Evolutionary conservation across 2,329 filamentous ascomycete species (phyloP).

Genomic region (Hypocrella siamensis): DNA sequence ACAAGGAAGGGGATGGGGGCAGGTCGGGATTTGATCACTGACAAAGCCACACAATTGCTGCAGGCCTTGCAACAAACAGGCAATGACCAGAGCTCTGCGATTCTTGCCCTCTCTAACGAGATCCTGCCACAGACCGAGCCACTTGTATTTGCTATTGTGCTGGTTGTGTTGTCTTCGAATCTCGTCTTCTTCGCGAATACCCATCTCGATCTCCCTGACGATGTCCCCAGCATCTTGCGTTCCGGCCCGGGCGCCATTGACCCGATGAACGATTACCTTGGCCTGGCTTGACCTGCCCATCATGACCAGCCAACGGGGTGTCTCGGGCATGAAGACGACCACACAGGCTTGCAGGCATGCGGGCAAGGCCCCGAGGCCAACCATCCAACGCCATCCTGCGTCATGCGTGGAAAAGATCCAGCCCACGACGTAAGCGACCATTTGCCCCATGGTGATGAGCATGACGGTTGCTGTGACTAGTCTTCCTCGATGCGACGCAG

Average conservation of each 20-base stretch:
- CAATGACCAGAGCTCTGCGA: constrained; percentile 63
- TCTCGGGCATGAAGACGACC: constrained; percentile 67
- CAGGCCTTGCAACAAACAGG: constrained; percentile 70
- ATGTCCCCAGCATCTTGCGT: constrained; percentile 38
- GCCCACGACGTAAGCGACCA: constrained; percentile 73
- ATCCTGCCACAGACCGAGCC: constrained; percentile 34
- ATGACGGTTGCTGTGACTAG: constrained; percentile 70
- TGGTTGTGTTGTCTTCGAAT: constrained; percentile 20
- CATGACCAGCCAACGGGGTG: constrained; percentile 73
- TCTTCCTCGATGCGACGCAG: constrained; percentile 58
- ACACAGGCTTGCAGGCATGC: constrained; percentile 56
- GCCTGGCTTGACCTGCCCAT: constrained; percentile 47
- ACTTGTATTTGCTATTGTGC: constrained; percentile 15
- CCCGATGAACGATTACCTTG: constrained; percentile 44
- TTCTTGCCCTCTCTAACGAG: constrained; percentile 45
- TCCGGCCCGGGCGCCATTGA: constrained; percentile 38
- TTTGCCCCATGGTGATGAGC: constrained; percentile 77
- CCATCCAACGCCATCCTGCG: constrained; percentile 80
- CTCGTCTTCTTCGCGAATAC: constrained; percentile 56
- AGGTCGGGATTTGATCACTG: too few species aligned
- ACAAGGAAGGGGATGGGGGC: too few species aligned
- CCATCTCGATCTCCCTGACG: constrained; percentile 54
- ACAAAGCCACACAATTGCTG: constrained; percentile 82
- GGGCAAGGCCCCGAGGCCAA: constrained; percentile 68
- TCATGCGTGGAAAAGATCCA: constrained; percentile 53